These are phyloP conservation scores for Macrolepiota fuliginosa DNA, from an alignment of 768 basidiomycete genomes.

Conservation along the genomic window DNA sequence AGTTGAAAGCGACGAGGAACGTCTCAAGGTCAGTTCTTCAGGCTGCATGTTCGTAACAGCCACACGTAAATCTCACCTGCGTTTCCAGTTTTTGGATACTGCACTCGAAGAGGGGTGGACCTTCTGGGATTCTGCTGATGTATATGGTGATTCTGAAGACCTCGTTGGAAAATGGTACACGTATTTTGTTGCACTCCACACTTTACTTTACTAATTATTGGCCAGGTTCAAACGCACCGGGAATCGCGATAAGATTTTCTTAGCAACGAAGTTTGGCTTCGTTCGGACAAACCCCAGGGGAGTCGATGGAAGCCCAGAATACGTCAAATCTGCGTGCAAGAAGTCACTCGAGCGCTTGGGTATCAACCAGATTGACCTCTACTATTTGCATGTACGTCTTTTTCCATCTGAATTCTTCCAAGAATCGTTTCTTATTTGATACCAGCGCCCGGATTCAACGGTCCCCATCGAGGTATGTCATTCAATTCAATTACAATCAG, in stretches of 20 bases:
- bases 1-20: conserved; percentile 49
- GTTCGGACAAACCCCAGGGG: conserved; percentile 11
- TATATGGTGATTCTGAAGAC: conserved; percentile 44
- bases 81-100: conserved; percentile 36
- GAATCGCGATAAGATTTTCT: conserved; percentile 51
- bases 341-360: conserved; percentile 40
- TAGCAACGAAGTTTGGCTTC: conserved; percentile 52
- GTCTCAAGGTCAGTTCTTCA: conserved; percentile 45
- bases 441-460: conserved; percentile 33
- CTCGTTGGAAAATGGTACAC: conserved; percentile 42
- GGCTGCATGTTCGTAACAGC: neutral
- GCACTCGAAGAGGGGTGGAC: conserved; percentile 40
- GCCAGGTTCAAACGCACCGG: conserved; percentile 49
- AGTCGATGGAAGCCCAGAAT: conserved; percentile 31
- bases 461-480: conserved; percentile 45
- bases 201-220: neutral
- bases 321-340: conserved; percentile 34
- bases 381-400: conserved; percentile 36
- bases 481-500: neutral
- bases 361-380: conserved; percentile 42
- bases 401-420: neutral
- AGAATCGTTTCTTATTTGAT: neutral
- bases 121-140: conserved; percentile 48
- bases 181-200: neutral
- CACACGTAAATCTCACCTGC: neutral